phyloP scores from a whole-genome alignment of 306 rosid species.

The Cicer cuneatum region DNA sequence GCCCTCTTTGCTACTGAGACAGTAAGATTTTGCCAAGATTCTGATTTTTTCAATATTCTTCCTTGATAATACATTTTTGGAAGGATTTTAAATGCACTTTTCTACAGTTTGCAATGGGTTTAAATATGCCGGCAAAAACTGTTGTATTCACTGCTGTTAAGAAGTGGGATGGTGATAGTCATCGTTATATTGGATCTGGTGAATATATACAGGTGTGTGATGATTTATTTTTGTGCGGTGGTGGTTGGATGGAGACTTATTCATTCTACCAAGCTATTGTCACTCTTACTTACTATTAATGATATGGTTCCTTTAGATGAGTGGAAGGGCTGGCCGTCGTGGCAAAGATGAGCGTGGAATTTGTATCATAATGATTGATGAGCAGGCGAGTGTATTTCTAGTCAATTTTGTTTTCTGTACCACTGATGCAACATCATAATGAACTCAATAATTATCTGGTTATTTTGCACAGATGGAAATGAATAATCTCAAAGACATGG shows the following conservation, averaged over 20 bases:
- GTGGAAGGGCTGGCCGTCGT: conserved; percentile 99
- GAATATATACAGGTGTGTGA: conserved; percentile 94
- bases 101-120: conserved; percentile 97
- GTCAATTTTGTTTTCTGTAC: conserved; percentile 19
- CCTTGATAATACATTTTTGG: conserved; percentile 26
- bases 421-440: neutral
- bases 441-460: conserved; percentile 28
- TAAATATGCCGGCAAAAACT: conserved; percentile 99
- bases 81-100: conserved; percentile 23
- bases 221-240: conserved; percentile 29
- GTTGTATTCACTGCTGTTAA: conserved; percentile 95
- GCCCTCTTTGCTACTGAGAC: conserved; percentile 99
- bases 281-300: conserved; percentile 15
- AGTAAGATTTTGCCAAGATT: conserved; percentile 56
- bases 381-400: conserved; percentile 66
- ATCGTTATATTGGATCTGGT: conserved; percentile 94
- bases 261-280: conserved; percentile 16
- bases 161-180: conserved; percentile 99
- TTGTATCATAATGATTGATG: conserved; percentile 96
- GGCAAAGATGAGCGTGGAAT: conserved; percentile 98
- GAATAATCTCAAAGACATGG: conserved; percentile 91
- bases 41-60: conserved; percentile 37
- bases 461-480: conserved; percentile 82
- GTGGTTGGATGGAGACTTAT: conserved; percentile 49
- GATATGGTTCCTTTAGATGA: conserved; percentile 68